These are phyloP conservation scores for Coprinopsis strossmayeri DNA, from an alignment of 768 basidiomycete species.

Conservation along the genomic window DNA sequence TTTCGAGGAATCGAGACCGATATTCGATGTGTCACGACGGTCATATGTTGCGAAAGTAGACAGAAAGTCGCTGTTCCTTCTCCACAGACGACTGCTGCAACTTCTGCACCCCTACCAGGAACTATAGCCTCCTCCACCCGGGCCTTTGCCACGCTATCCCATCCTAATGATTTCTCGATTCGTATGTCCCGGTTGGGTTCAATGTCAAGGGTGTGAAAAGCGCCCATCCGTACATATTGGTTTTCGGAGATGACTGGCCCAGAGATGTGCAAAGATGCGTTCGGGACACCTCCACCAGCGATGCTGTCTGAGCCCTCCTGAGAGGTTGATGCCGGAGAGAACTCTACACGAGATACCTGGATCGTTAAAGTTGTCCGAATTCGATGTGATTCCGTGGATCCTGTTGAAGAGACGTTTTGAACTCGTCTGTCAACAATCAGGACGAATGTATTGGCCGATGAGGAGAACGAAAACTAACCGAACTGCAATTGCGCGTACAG, in stretches of 20 bases:
- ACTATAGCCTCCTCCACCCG: slow-evolving; percentile 84
- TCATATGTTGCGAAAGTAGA: slow-evolving; percentile 95
- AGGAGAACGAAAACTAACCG: slow-evolving; percentile 38
- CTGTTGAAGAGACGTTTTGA: slow-evolving; percentile 85
- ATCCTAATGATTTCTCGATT: slow-evolving; percentile 80
- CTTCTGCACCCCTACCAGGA: slow-evolving; percentile 93
- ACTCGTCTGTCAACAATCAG: slow-evolving; percentile 54
- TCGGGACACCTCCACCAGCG: slow-evolving; percentile 22
- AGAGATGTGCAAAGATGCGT: slow-evolving; percentile 74
- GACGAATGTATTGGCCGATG: neutral
- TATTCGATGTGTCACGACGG: slow-evolving; percentile 84
- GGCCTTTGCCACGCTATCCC: slow-evolving; percentile 85
- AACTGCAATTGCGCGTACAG: slow-evolving; percentile 79
- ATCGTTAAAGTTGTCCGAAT: slow-evolving; percentile 82
- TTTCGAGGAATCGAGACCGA: slow-evolving; percentile 89
- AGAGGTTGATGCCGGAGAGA: slow-evolving; percentile 62
- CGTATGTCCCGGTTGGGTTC: slow-evolving; percentile 88
- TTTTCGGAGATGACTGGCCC: slow-evolving; percentile 87
- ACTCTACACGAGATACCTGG: slow-evolving; percentile 71
- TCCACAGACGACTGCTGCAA: slow-evolving; percentile 92
- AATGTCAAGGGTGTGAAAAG: slow-evolving; percentile 91
- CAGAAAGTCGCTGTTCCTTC: slow-evolving; percentile 96
- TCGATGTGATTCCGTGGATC: slow-evolving; percentile 88
- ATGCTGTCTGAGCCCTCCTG: slow-evolving; percentile 22
- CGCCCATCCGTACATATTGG: slow-evolving; percentile 83